Evolutionary conservation across 2,329 filamentous ascomycete genomes (phyloP).

Genomic region (Trichoderma hamatum): DNA sequence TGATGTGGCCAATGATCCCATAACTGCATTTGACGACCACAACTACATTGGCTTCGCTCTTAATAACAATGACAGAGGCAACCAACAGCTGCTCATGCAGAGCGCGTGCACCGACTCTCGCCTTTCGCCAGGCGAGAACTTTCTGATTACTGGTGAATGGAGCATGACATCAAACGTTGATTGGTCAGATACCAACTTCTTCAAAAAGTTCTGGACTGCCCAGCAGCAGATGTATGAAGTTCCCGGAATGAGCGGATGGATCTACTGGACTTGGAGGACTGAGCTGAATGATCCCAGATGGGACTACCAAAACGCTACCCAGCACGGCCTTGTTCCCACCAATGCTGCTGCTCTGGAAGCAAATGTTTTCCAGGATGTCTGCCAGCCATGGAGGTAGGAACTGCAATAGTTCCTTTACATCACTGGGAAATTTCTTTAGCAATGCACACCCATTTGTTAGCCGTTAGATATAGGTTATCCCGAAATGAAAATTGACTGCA

Average conservation of each 20-base stretch:
- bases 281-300: slow-evolving; percentile 39
- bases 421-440: not conserved
- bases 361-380: slow-evolving; percentile 36
- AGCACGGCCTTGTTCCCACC: slow-evolving; percentile 31
- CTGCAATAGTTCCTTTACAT: no score
- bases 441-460: not conserved
- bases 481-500: not conserved
- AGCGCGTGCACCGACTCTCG: slow-evolving; percentile 51
- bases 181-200: slow-evolving; percentile 50
- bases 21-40: slow-evolving; percentile 59
- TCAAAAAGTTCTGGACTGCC: slow-evolving; percentile 59
- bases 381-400: slow-evolving; percentile 26
- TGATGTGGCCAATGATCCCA: slow-evolving; percentile 44
- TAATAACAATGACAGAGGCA: slow-evolving; percentile 21
- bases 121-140: slow-evolving; percentile 39
- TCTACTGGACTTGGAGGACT: slow-evolving; percentile 63
- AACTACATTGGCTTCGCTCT: slow-evolving; percentile 46
- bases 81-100: slow-evolving; percentile 33
- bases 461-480: no score
- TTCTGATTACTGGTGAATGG: slow-evolving; percentile 61
- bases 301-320: slow-evolving; percentile 36
- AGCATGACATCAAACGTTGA: slow-evolving; percentile 54
- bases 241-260: slow-evolving; percentile 52
- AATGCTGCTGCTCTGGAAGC: slow-evolving; percentile 33
- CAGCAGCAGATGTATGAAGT: slow-evolving; percentile 59